phyloP scores from a whole-genome alignment of 345 rosid species.

The Brassica nigra region DNA sequence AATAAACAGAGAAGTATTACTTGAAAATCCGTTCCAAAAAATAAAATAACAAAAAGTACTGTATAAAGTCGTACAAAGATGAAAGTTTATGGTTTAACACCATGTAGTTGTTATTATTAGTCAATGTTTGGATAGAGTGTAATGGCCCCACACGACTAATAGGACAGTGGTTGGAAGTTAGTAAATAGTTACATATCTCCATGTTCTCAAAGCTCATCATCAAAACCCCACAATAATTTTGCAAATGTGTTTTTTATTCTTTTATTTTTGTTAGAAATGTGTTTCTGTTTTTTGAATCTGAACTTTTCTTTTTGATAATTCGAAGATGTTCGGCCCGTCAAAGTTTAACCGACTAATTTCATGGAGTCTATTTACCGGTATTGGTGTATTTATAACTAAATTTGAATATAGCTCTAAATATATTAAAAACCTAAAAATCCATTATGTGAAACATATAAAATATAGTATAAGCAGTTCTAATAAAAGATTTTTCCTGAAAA shows the following conservation, averaged over 20 bases:
- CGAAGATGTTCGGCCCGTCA: too few species aligned
- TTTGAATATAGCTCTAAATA: too few species aligned
- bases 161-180: conserved; percentile 30
- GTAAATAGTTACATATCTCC: neutral
- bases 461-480: too few species aligned
- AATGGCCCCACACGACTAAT: conserved; percentile 22
- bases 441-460: too few species aligned
- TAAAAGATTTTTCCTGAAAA: too few species aligned
- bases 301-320: neutral
- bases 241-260: neutral
- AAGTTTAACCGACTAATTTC: too few species aligned
- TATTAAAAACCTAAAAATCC: too few species aligned
- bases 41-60: too few species aligned
- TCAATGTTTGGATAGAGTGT: conserved; percentile 28
- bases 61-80: neutral
- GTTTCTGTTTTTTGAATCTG: neutral
- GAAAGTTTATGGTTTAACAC: neutral
- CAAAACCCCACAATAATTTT: neutral
- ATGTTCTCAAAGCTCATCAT: conserved; percentile 3
- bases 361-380: too few species aligned
- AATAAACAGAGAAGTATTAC: too few species aligned
- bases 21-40: too few species aligned
- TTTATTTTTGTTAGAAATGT: neutral
- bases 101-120: conserved; percentile 24
- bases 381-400: neutral